Percentiles rank a stretch among this genome's conserved stretches.
phyloP scores from a whole-genome alignment of 2,329 filamentous ascomycete genomes.

The Alternaria consortialis region DNA sequence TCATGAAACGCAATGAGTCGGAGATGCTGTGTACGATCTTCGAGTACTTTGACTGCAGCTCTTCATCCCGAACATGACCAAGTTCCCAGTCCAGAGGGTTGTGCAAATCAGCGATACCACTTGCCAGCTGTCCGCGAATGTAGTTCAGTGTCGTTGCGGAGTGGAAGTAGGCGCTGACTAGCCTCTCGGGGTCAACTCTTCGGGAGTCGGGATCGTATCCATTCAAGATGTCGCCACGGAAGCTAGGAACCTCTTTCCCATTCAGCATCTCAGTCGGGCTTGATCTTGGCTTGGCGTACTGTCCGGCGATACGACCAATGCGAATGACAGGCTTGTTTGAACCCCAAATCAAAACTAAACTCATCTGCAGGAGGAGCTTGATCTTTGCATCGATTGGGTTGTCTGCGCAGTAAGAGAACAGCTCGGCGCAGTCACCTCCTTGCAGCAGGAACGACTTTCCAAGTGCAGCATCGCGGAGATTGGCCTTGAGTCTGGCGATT shows the following conservation, averaged over 20 bases:
- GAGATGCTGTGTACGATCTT: constrained; percentile 85
- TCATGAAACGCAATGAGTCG: constrained; percentile 93
- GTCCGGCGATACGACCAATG: constrained; percentile 94
- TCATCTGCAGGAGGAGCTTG: constrained; percentile 97
- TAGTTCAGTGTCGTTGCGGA: constrained; percentile 96
- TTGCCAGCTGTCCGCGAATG: constrained; percentile 81
- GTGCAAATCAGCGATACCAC: constrained; percentile 92
- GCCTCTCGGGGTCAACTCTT: constrained; percentile 79
- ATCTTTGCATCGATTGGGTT: constrained; percentile 93
- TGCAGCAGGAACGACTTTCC: constrained; percentile 94
- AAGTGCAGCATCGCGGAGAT: constrained; percentile 83
- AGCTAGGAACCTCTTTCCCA: constrained; percentile 84
- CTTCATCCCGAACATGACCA: constrained; percentile 85
- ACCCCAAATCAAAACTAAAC: constrained; percentile 92
- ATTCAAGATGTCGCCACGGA: constrained; percentile 95
- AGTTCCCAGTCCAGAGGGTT: constrained; percentile 94
- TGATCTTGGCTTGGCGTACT: constrained; percentile 95
- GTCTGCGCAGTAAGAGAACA: constrained; percentile 95
- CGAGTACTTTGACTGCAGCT: constrained; percentile 85
- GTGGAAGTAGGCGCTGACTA: constrained; percentile 94
- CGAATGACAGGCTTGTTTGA: constrained; percentile 83
- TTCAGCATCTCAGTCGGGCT: constrained; percentile 85
- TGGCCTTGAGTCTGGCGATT: constrained; percentile 80
- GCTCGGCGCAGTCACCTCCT: constrained; percentile 95
- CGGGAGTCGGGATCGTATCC: constrained; percentile 81